A percentile compares a stretch with the other conserved stretches of the same genome.
Evolutionary conservation across 2,329 filamentous ascomycete species (phyloP).

Genomic region (Arthrobotrys conoides): DNA sequence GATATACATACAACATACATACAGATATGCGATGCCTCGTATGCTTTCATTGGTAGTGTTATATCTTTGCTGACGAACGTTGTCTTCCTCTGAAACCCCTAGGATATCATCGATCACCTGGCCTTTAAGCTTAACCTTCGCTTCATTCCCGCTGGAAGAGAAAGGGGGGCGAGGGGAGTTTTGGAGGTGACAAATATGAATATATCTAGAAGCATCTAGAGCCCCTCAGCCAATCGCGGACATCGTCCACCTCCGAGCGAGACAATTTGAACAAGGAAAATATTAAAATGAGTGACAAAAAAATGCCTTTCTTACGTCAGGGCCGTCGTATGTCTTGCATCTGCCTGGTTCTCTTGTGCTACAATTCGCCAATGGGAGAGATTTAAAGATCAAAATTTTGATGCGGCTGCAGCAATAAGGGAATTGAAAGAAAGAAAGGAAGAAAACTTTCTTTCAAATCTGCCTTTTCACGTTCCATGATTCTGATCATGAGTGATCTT

Average conservation of each 20-base stretch:
- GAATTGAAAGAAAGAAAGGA: background rate
- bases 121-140: constrained; percentile 19
- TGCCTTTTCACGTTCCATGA: background rate
- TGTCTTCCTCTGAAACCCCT: constrained; percentile 12
- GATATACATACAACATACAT: constrained; percentile 30
- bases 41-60: constrained; percentile 21
- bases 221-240: constrained; percentile 35
- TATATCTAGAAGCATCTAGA: constrained; percentile 24
- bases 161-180: background rate
- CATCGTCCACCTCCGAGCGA: constrained; percentile 17
- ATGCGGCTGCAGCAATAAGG: background rate
- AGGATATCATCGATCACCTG: constrained; percentile 30
- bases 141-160: constrained; percentile 12
- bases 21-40: constrained; percentile 13
- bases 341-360: background rate
- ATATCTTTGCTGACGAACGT: constrained; percentile 16
- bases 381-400: constrained; percentile 14
- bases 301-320: constrained; percentile 23
- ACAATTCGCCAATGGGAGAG: constrained; percentile 40
- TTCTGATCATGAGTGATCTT: constrained; percentile 59
- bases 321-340: constrained; percentile 17
- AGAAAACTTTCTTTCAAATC: constrained; percentile 2
- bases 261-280: constrained; percentile 8
- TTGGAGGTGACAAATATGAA: constrained; percentile 48
- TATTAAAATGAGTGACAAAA: background rate